Evolutionary conservation across 805 yeast species (phyloP), one percentile per base, ranked within the genome.

Genomic region (Gaillardinia entomophila): DNA sequence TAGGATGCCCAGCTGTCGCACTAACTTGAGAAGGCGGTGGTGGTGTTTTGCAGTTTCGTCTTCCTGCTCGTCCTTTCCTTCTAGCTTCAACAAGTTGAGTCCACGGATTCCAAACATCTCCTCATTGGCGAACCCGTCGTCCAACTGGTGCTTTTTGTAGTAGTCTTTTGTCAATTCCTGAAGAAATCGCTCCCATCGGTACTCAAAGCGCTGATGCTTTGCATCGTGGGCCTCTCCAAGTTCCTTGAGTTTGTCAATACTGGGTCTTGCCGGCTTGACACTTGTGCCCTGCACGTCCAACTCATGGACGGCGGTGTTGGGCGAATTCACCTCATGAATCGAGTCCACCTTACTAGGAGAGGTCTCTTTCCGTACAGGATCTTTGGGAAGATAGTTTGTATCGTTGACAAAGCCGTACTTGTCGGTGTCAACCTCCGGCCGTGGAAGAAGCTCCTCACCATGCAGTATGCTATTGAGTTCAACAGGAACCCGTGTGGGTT

Each of bases 361-460:
- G n/a, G n/a, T n/a, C n/a, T n/a, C n/a, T n/a, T n/a, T n/a, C n/a
- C n/a, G n/a, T n/a, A n/a, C n/a, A n/a, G n/a, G n/a, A n/a, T n/a
- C n/a, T n/a, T n/a, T n/a, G n/a, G n/a, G n/a, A n/a, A n/a, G n/a
- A n/a, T n/a, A n/a, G n/a, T n/a, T n/a, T n/a, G n/a, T 32, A 32
- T 49, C 62, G 31, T 45, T 61, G 20, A 72, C 53, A 42, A 74
- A 73, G 1, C 79, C 79, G 48, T 63, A 73, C 40, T 66, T 55
- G 46, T 73, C 79, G 10, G 73, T 59, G 23, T 61, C 48, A 10
- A 24, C 26, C 4, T 20, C 23, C 10, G 27, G 18, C 16, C 13
- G 14, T 8, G 13, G 26, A 14, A 26, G 37, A n/a, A 28, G 31
- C 6, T 30, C 37, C 16, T 24, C 36, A 4, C 26, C 27, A 4